Percentiles rank a stretch among this genome's conserved stretches.
Evolutionary conservation across 768 basidiomycete species (phyloP).

Genomic region (Symmetrospora coprosmae): DNA sequence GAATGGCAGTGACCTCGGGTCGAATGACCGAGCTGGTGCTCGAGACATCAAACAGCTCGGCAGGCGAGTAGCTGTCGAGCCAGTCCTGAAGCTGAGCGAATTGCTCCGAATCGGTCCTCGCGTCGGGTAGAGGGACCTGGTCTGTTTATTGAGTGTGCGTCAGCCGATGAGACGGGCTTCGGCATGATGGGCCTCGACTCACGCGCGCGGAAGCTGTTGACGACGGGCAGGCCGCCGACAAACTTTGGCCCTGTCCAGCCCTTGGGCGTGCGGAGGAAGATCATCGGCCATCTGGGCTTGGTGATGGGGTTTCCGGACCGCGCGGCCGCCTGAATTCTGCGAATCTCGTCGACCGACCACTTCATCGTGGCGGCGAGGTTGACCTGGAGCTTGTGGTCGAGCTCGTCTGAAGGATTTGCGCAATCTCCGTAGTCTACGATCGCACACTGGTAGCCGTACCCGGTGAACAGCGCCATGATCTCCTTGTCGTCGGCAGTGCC

Average conservation of each 20-base stretch:
- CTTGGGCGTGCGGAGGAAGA: constrained; percentile 76
- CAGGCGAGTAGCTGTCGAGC: constrained; percentile 56
- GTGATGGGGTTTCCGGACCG: constrained; percentile 59
- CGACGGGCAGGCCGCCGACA: constrained; percentile 10
- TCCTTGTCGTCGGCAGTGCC: constrained; percentile 86
- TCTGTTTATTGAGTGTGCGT: constrained; percentile 47
- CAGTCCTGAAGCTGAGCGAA: constrained; percentile 53
- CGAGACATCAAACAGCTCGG: constrained; percentile 48
- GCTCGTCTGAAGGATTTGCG: constrained; percentile 30
- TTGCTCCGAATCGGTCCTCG: constrained; percentile 52
- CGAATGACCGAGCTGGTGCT: constrained; percentile 16
- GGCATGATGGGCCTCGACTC: not conserved
- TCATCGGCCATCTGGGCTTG: constrained; percentile 82
- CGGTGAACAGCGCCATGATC: constrained; percentile 54
- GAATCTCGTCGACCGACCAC: constrained; percentile 43
- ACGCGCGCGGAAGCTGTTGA: constrained; percentile 18
- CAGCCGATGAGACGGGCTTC: not conserved
- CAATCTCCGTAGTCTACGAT: constrained; percentile 49
- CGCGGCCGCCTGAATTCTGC: constrained; percentile 62
- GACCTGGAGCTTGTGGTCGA: constrained; percentile 45
- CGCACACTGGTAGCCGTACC: constrained; percentile 66
- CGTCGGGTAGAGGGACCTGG: constrained; percentile 70
- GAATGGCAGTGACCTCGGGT: constrained; percentile 2
- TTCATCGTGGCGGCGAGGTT: constrained; percentile 68
- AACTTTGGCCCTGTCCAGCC: constrained; percentile 36